Base-by-base conservation (phyloP, 2,329 filamentous ascomycete genomes). In the Pestalotiopsis sp. region DNA sequence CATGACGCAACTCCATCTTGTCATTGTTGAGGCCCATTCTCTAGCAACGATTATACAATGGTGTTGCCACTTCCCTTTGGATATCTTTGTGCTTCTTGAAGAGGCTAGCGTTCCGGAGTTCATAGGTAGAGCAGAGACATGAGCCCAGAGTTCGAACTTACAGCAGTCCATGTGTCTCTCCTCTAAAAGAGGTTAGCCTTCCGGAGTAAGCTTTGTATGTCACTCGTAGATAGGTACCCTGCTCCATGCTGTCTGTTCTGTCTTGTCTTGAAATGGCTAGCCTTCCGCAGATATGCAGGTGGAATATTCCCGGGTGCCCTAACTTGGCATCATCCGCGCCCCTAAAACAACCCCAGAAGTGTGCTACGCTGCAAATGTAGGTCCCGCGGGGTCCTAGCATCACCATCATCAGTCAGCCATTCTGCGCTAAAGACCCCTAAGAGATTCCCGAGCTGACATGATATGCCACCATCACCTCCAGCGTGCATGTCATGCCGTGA, bases 271-370 rank as follows among this genome's bases (percentile, higher is more conserved):
- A 63, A 63, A 45, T 31, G 64, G 64, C 49, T 65, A 65, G 64
- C 64, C 64, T 57, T 65, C 64, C 64, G 64, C 23, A 60, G 58
- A 60, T 60, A 60, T 60, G 58, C 58, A 38, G n/a, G 45, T 55
- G 64, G 5, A 39, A 36, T 45, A 1, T 2, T 27, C 27, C 27
- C 27, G 27, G 27, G 1, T 31, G 27, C 11, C 39, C 39, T 45
- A 45, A 31, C 27, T 31, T 6, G 27, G 27, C 27, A 31, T 31
- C 27, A 31, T 7, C 39, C 39, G 39, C 12, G 7, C 39, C 39
- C 14, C 12, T 45, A 23, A 45, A 45, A 45, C 14, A 13, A 45
- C 39, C 39, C 14, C 17, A 12, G 12, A 17, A 45, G 4, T 17
- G 39, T 31, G 27, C 27, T 31, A 31, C 27, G 27, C 27, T 31